These are phyloP conservation scores for Tolypocladium tundrense DNA, from an alignment of 2,329 filamentous ascomycete species.

Conservation along the genomic window DNA sequence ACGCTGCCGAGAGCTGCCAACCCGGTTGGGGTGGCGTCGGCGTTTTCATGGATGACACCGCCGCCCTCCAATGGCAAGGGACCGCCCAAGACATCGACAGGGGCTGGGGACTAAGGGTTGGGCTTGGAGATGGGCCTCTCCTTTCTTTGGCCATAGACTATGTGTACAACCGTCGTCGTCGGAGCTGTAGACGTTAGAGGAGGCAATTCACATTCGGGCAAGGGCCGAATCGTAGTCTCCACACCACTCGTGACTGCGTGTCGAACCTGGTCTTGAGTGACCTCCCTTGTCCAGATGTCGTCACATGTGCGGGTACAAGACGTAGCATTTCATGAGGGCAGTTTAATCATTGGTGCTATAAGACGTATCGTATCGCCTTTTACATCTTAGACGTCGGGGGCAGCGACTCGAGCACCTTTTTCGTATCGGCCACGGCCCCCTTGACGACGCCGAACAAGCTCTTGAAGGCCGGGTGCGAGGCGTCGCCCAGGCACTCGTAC, in stretches of 20 bases:
- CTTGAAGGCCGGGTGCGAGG: slow-evolving; percentile 61
- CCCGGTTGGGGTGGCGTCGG: slow-evolving; percentile 83
- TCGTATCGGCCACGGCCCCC: slow-evolving; percentile 62
- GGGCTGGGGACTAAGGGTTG: slow-evolving; percentile 9
- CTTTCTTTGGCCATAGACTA: neutral
- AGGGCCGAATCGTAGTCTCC: neutral
- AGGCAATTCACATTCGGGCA: neutral
- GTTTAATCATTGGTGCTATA: neutral
- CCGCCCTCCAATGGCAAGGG: slow-evolving; percentile 20
- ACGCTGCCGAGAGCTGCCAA: slow-evolving; percentile 55
- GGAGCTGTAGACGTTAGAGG: neutral
- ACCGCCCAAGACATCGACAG: slow-evolving; percentile 21
- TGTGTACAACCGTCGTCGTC: neutral
- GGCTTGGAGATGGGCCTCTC: neutral
- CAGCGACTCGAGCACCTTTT: slow-evolving; percentile 54
- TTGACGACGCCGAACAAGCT: slow-evolving; percentile 68
- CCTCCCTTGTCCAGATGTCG: too few relatives aligned
- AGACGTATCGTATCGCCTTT: neutral
- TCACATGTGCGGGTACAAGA: neutral
- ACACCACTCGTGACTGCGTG: neutral
- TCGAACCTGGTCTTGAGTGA: neutral
- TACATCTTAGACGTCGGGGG: slow-evolving; percentile 46
- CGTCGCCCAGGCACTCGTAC: slow-evolving; percentile 84
- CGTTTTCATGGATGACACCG: slow-evolving; percentile 83
- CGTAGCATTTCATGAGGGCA: neutral